Evolutionary conservation across 352 stramenopile species (phyloP).

Genomic region (Pythium aphanidermatum): DNA sequence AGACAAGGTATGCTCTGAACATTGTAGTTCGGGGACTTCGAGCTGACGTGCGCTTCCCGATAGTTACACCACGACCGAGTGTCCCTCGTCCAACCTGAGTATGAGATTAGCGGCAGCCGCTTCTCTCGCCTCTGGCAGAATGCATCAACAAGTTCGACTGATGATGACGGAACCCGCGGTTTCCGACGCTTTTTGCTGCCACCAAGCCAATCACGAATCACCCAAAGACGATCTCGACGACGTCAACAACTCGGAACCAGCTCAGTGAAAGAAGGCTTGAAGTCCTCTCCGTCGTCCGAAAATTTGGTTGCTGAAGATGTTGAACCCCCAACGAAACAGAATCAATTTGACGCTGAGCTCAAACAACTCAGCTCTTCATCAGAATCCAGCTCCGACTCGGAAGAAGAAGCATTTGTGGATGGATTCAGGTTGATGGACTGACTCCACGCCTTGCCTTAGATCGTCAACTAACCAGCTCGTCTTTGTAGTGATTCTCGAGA

Average conservation of each 20-base stretch:
- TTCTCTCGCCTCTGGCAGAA: conserved; percentile 18
- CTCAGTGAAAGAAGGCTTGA: conserved; percentile 20
- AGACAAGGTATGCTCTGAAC: conserved; percentile 40
- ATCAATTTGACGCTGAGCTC: conserved; percentile 31
- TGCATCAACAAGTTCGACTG: conserved; percentile 23
- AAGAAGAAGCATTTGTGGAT: conserved; percentile 75
- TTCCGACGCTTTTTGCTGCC: conserved; percentile 36
- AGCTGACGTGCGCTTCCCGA: no score
- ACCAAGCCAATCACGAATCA: conserved; percentile 20
- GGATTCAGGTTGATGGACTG: conserved; percentile 32
- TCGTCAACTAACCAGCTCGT: no score
- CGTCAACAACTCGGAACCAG: conserved; percentile 20
- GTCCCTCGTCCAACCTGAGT: conserved; percentile 53
- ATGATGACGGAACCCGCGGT: conserved; percentile 33
- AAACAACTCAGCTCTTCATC: conserved; percentile 67
- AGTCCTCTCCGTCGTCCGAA: conserved; percentile 16
- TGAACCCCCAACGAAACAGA: not conserved
- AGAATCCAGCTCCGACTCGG: conserved; percentile 74
- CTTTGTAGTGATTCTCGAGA: conserved; percentile 64
- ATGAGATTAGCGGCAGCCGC: conserved; percentile 41
- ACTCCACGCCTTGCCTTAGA: no score
- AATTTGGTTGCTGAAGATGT: conserved; percentile 17
- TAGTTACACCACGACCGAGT: conserved; percentile 62
- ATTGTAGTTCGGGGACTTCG: no score
- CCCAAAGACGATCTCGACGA: conserved; percentile 29